Base-by-base conservation (phyloP, 2,329 filamentous ascomycete species). In the Rhynchosporium secalis region DNA sequence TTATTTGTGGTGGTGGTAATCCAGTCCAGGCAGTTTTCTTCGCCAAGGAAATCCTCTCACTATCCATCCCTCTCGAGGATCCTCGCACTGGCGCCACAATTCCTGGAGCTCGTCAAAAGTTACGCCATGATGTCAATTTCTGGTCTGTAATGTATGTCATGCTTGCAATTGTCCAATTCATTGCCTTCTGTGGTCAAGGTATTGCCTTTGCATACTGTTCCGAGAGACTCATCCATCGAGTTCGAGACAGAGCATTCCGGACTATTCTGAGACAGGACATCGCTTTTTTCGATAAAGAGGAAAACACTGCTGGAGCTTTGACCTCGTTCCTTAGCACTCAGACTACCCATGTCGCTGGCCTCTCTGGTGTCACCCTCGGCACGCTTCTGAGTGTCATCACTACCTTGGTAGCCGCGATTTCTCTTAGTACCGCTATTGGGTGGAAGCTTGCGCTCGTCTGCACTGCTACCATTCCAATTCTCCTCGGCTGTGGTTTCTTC, bases 251-350 rank as follows among this genome's bases (percentile, higher is more conserved):
- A 62, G 90, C 92, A 6, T 97, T 99, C 80, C 84, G 93, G 38
- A 83, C 88, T 29, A 92, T 98, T 79, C 85, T 98, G 57, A 90
- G 93, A 67, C 94, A 98, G 76, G 95, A 98, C 66, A 93, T 98
- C 62, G 80, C 86, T 33, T 98, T 93, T 76, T 99, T 97, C 70
- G 95, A 98, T 75, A 83, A 82, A 49, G 91, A 96, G 66, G 89
- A 95, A 75, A 96, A 98, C 74, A 92, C 90, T 6, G 88, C 92
- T 6, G 95, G 95, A 67, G 89, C 92, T 0, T 79, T 99, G 70
- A 96, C 92, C 0, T 91, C 90, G 0, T 95, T 96, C 77, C 79
- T 97, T 12, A 93, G 91, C 2, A 96, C 91, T 0, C 90, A 96
- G 76, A 93, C 93, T 0, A 96, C 92, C 0, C 89, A 96, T 72